Conservation (phyloP, 192 early-diverging fungal species). For the Coemansia sp. region DNA sequence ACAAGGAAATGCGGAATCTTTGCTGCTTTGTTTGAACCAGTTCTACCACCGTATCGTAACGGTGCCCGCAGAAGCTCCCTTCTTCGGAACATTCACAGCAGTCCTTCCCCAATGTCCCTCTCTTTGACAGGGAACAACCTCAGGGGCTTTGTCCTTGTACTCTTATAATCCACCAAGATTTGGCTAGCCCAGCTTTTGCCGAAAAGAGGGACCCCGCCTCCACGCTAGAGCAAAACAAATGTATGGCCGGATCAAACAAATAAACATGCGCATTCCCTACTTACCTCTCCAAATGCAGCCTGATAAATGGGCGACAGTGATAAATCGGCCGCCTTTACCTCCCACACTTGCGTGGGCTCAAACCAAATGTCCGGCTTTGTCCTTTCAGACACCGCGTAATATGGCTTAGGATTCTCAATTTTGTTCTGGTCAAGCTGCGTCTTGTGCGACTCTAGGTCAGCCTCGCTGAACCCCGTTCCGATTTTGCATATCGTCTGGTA, state of each 20-base stretch:
- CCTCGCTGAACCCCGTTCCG: conserved; percentile 96
- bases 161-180: too few species aligned
- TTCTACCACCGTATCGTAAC: too few species aligned
- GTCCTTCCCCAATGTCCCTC: conserved; percentile 2
- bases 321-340: conserved; percentile 95
- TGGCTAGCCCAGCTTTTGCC: too few species aligned
- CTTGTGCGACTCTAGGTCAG: conserved; percentile 71
- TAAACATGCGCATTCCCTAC: conserved; percentile 1
- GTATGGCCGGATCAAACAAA: not conserved
- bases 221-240: too few species aligned
- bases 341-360: conserved; percentile 88
- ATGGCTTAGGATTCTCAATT: conserved; percentile 72
- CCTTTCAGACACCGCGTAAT: conserved; percentile 78
- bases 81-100: not conserved
- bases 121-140: too few species aligned
- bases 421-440: conserved; percentile 72
- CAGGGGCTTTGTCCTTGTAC: too few species aligned
- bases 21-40: too few species aligned
- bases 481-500: conserved; percentile 99
- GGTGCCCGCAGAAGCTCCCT: not conserved
- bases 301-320: conserved; percentile 94
- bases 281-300: conserved; percentile 81
- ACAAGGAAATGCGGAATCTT: too few species aligned
- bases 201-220: too few species aligned
- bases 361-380: conserved; percentile 97